Base-by-base conservation (phyloP, 2,329 filamentous ascomycete genomes). In the Alternaria sp. region DNA sequence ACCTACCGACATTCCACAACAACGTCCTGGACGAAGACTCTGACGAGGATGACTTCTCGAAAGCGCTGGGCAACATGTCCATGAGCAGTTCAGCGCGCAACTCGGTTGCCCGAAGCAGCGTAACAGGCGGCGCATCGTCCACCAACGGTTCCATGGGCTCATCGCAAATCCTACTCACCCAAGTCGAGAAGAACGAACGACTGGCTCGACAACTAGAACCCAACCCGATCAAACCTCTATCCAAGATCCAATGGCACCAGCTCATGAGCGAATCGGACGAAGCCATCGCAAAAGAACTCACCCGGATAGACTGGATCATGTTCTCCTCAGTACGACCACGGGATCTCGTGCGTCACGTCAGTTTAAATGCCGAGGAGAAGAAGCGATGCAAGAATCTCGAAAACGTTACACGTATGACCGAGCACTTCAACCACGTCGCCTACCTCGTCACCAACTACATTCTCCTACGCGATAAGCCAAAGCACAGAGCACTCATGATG, bases 241-340 rank as follows among this genome's bases (percentile, higher is more conserved):
- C 88, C 67, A 98, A 98, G 77, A 83, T 89, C 40, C 90, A 95
- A 60, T 99, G 95, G 83, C 92, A 93, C 66, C 87, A 90, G 51
- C 91, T 98, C 66, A 96, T 98, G 89, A 90, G 91, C 34, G 89
- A 90, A 24, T 84, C 90, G 1, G 90, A 96, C 52, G 91, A 96
- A 61, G 87, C 92, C 48, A 89, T 98, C 66, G 94, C 94, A 14
- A 89, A 90, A 59, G 95, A 99, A 77, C 85, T 99, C 71, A 98
- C 95, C 4, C 86, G 94, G 60, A 96, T 99, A 54, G 95, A 99
- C 79, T 98, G 94, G 94, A 88, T 96, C 76, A 95, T 98, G 90
- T 98, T 97, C 77, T 96, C 91, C 51, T 93, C 93, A 1, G 97
- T 98, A 61, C 88, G 92, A 26, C 91, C 96, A 54, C 91, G 95